Evolutionary conservation across 1,139 yeast species (phyloP), one percentile per base, ranked within the genome.

Genomic region (Blastobotrys ciferrii): DNA sequence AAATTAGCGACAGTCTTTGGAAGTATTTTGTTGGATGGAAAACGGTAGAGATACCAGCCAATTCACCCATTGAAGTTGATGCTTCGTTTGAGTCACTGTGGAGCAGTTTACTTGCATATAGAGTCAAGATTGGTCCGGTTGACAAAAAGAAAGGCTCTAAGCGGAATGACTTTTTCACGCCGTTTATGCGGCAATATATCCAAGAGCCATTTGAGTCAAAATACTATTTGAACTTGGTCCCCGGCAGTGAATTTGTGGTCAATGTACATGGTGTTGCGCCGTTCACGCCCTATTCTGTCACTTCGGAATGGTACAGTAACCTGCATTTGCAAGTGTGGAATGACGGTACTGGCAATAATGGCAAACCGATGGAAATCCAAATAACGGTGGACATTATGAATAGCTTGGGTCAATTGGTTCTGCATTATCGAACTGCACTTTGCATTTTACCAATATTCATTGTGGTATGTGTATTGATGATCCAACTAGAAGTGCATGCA

Each of bases 181-280:
- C 92, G 0, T 70, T 86, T 30, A 65, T 84, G 4, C 74, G 87
- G 49, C 95, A 87, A 64, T 75, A 77, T 68, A 70, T 80, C 2
- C 68, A 72, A 6, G 81, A 79, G 31, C 86, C 86, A 0, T 76
- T 67, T 57, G 96, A 87, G 63, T 75, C 84, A 1, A 86, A 87
- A 63, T 87, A 92, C 88, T 85, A 83, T 58, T 66, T 82, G 12
- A 72, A 81, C 47, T 58, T 79, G 1, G 65, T 69, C 3, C 61
- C 70, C 4, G 62, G 65, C 32, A 64, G 58, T 35, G 55, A 65
- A 36, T 57, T 75, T 33, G 66, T 70, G 57, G 61, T 80, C 41
- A 71, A 75, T 13, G 71, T 82, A 54, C 95, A 87, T 64, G 87
- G 88, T 3, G 74, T 81, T 15, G 83, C 95, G 0, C 96, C 97